A percentile compares a stretch with the other conserved stretches of the same genome.
phyloP scores from a whole-genome alignment of 2,329 filamentous ascomycete genomes.

The Hypoxylon sp. region DNA sequence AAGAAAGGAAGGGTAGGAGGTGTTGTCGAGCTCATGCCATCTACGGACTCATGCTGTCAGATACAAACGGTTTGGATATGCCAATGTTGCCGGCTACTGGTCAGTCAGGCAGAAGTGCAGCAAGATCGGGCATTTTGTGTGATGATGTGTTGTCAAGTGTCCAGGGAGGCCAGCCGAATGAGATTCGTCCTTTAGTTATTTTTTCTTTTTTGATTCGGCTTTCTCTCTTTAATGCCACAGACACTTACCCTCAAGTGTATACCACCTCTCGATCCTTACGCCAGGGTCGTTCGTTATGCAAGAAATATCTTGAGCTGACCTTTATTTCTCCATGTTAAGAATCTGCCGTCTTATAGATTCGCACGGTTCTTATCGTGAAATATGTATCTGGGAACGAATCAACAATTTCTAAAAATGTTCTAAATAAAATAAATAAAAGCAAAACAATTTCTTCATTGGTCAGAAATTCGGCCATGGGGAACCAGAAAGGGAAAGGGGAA shows the following conservation, averaged over 20 bases:
- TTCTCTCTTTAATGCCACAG: constrained; percentile 8
- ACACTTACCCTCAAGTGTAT: constrained; percentile 24
- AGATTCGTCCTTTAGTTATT: constrained; percentile 8
- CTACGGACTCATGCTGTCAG: constrained; percentile 31
- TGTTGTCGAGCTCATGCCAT: constrained; percentile 21
- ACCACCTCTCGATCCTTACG: constrained; percentile 6
- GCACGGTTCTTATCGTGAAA: constrained; percentile 32
- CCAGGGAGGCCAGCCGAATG: constrained; percentile 34
- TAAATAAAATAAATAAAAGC: constrained; percentile 5
- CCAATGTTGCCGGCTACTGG: constrained; percentile 41
- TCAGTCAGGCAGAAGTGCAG: constrained; percentile 58
- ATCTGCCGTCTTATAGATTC: constrained; percentile 15
- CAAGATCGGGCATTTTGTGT: constrained; percentile 52
- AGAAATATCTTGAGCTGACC: constrained; percentile 29
- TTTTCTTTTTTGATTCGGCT: constrained; percentile 9
- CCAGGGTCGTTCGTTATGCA: constrained; percentile 25
- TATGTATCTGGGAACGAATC: constrained; percentile 36
- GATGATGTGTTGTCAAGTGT: constrained; percentile 62
- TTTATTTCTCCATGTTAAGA: constrained; percentile 28
- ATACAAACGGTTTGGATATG: constrained; percentile 38
- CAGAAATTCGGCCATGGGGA: constrained; percentile 35
- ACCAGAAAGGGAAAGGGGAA: constrained; percentile 31
- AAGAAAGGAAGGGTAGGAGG: constrained; percentile 28
- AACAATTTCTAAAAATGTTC: too few relatives aligned
- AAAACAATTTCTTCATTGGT: constrained; percentile 48